Conservation (phyloP, 768 basidiomycete species). For the Gautieria morchelliformis region DNA sequence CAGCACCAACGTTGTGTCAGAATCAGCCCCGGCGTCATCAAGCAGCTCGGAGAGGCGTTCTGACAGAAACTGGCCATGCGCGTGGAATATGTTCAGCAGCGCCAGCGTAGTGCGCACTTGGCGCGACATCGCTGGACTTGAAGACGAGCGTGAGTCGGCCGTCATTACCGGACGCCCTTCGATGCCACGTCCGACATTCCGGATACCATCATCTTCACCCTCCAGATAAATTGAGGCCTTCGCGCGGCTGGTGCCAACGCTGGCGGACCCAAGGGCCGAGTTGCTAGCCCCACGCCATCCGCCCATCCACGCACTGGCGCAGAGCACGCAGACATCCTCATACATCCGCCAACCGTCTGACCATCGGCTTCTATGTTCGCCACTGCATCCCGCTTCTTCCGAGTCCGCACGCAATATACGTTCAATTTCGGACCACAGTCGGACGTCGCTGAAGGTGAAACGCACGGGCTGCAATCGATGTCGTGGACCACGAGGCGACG, state of each 20-base stretch:
- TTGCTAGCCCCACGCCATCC: constrained; percentile 42
- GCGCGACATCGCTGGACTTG: constrained; percentile 21
- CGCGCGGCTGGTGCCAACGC: neutral
- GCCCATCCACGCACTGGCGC: constrained; percentile 76
- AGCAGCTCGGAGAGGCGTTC: constrained; percentile 29
- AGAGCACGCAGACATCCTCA: constrained; percentile 76
- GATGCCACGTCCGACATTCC: constrained; percentile 61
- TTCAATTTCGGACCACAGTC: constrained; percentile 72
- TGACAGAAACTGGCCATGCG: constrained; percentile 50
- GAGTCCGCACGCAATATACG: constrained; percentile 38
- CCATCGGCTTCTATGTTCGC: constrained; percentile 40
- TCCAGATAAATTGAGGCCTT: constrained; percentile 54
- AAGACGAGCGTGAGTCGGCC: neutral
- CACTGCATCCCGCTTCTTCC: constrained; percentile 17
- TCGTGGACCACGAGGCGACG: constrained; percentile 30
- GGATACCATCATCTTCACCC: constrained; percentile 55
- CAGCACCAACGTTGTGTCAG: constrained; percentile 29
- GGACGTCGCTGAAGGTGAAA: constrained; percentile 80
- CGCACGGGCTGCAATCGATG: constrained; percentile 53
- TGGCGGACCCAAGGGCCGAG: neutral
- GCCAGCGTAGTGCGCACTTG: constrained; percentile 41
- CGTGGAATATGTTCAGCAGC: constrained; percentile 57
- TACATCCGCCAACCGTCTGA: constrained; percentile 74
- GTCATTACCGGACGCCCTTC: constrained; percentile 40
- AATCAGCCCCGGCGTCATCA: constrained; percentile 5